Evolutionary conservation across 805 yeast genomes (phyloP), one percentile per base, ranked within the genome.

Genomic region (Maudiozyma pseudohumilis): DNA sequence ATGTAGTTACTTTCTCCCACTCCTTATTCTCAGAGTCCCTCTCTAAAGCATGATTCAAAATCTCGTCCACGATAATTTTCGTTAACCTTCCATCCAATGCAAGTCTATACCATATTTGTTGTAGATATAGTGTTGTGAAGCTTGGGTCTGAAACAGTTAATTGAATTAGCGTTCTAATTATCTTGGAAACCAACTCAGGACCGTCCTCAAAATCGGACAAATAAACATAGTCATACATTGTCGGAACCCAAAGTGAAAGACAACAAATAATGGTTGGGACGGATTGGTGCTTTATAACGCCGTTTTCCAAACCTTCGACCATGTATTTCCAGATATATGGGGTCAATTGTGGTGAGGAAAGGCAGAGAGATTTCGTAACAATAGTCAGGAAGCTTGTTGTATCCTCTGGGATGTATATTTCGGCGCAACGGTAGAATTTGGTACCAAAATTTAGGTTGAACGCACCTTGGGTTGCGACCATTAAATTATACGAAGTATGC

Each of bases 191-290:
- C 39, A 70, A 59, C 32, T 72, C 77, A 2, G 73, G 67, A 0
- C 89, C 88, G 40, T 60, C 64, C 16, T 66, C 68, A 24, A 70
- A 74, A 44, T 69, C 73, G 9, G 61, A 63, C 28, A 68, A 48
- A 48, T 64, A 78, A 4, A 82, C 74, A 43, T 73, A 56, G 11
- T 66, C 63, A 51, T 75, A 72, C 19, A 83, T 65, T 47, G 82
- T 79, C 22, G 69, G 68, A 15, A 81, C 65, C 94, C 94, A 85
- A 0, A 88, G 86, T 0, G 80, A 64, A 12, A 76, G 29, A 21
- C 49, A 41, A 17, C 44, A 37, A 3, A 54, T 36, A 16, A 46
- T 35, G 8, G 42, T 42, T 8, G 53, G 50, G 6, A 45, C 38
- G 26, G 44, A 28, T 8, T 34, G 39, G 15, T 36, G 40, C 7